These are phyloP conservation scores for Saccharomycopsis fermentans DNA, from an alignment of 805 yeast genomes.

Conservation along the genomic window DNA sequence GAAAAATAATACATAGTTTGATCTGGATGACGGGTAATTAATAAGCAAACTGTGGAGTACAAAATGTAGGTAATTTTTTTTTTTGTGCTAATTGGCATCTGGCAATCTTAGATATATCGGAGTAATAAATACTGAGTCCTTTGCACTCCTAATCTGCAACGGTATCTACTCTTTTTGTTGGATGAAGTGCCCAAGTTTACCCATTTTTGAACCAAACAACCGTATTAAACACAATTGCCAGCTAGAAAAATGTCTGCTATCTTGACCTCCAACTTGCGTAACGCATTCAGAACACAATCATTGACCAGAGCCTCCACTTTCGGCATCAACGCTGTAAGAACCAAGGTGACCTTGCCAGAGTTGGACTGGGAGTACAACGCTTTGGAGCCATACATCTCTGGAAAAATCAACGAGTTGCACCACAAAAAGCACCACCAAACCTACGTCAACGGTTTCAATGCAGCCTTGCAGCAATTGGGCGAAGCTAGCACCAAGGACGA, in stretches of 20 bases:
- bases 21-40: background rate
- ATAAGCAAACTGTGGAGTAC: background rate
- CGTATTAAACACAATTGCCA: background rate
- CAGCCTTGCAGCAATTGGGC: conserved; percentile 61
- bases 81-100: background rate
- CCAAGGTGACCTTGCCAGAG: conserved; percentile 69
- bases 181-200: background rate
- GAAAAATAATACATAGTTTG: too few relatives aligned
- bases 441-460: conserved; percentile 76
- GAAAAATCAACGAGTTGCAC: conserved; percentile 78
- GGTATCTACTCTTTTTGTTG: background rate
- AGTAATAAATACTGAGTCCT: background rate
- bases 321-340: conserved; percentile 30
- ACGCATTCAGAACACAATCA: conserved; percentile 7
- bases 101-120: too few relatives aligned
- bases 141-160: background rate
- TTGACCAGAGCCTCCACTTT: conserved; percentile 8
- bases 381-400: conserved; percentile 78
- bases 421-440: conserved; percentile 90
- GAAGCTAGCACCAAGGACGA: conserved; percentile 55
- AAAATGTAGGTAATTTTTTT: background rate
- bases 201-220: background rate
- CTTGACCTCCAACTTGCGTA: conserved; percentile 9
- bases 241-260: conserved; percentile 4
- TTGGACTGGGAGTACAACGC: conserved; percentile 78